phyloP scores from a whole-genome alignment of 768 basidiomycete species.

The Boletus speciosus region DNA sequence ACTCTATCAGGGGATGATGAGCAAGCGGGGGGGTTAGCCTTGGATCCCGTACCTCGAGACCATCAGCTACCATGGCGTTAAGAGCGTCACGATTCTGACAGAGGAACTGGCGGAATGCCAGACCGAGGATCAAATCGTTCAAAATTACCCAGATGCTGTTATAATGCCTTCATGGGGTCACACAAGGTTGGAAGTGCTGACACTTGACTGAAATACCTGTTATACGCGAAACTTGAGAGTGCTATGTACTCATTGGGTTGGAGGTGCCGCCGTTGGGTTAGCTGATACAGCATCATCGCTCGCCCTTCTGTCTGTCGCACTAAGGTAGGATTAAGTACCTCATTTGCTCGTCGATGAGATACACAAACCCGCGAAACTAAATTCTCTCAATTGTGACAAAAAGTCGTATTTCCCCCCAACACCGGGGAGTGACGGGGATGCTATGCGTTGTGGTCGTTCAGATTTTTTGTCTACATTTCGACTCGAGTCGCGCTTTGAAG shows the following conservation, averaged over 20 bases:
- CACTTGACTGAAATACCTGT: slow-evolving; percentile 45
- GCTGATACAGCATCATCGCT: slow-evolving; percentile 41
- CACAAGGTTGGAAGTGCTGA: not conserved
- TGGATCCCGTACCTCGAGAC: slow-evolving; percentile 38
- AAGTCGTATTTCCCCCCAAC: not conserved
- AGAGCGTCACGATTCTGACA: slow-evolving; percentile 58
- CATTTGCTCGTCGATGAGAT: not conserved
- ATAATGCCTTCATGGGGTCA: slow-evolving; percentile 60
- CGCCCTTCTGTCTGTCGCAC: slow-evolving; percentile 64
- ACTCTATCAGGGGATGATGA: slow-evolving; percentile 12
- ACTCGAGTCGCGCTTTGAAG: not conserved
- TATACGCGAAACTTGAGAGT: slow-evolving; percentile 56
- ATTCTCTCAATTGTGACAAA: slow-evolving; percentile 14
- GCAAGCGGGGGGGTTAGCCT: not conserved
- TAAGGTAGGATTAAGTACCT: slow-evolving; percentile 19
- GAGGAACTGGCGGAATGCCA: slow-evolving; percentile 67
- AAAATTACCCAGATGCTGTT: slow-evolving; percentile 88
- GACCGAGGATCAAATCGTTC: slow-evolving; percentile 87
- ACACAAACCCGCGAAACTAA: slow-evolving; percentile 27
- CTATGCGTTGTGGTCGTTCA: not conserved
- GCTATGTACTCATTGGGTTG: slow-evolving; percentile 33
- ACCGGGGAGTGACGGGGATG: not conserved
- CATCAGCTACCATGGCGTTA: slow-evolving; percentile 34
- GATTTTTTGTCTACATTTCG: not conserved
- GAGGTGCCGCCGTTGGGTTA: slow-evolving; percentile 36